Percentiles rank a stretch among this genome's conserved stretches.
phyloP scores from a whole-genome alignment of 139 green algal genomes.

The Chlamydomonas urium region DNA sequence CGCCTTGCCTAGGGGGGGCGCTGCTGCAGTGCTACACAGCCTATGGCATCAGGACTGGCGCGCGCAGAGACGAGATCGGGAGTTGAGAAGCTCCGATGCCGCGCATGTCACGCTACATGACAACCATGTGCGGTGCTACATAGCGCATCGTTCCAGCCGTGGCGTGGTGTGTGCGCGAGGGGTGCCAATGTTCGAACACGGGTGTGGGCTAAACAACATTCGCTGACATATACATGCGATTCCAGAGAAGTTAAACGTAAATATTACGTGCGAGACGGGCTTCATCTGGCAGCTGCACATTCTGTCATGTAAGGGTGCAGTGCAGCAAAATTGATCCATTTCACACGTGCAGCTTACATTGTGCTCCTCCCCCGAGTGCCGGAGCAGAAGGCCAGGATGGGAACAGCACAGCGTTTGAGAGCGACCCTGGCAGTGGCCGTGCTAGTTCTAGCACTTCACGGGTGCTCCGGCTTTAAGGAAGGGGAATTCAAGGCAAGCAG shows the following conservation, averaged over 20 bases:
- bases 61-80: not conserved
- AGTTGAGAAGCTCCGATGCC: not conserved
- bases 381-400: not conserved
- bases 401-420: not conserved
- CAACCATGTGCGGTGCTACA: not conserved
- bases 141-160: not conserved
- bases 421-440: not conserved
- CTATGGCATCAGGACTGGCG: not conserved
- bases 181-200: too few relatives aligned
- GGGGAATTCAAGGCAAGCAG: constrained; percentile 84
- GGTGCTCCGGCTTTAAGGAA: constrained; percentile 72
- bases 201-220: too few relatives aligned
- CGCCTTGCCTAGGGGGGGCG: not conserved
- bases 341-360: not conserved
- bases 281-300: not conserved
- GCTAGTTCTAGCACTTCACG: not conserved
- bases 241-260: not conserved
- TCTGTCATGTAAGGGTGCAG: not conserved
- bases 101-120: not conserved
- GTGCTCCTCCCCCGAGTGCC: not conserved
- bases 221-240: not conserved
- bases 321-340: too few relatives aligned
- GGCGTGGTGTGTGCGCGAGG: too few relatives aligned
- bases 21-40: not conserved
- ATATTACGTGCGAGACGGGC: too few relatives aligned